Conservation (phyloP, 2,329 filamentous ascomycete species). For the Fusarium nisikadoi region DNA sequence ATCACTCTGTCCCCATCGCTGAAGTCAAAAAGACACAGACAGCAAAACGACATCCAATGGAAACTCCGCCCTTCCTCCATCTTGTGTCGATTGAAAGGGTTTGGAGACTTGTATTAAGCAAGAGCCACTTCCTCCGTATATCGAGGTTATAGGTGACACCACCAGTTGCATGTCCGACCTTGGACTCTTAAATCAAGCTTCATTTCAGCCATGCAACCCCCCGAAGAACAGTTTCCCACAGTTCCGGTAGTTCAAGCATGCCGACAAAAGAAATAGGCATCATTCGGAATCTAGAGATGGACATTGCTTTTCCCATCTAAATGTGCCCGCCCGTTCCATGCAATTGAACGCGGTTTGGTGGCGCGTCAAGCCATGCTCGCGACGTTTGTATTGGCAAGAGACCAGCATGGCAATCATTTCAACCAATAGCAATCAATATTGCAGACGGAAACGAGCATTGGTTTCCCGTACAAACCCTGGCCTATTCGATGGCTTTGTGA, state of each 20-base stretch:
- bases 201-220: neutral
- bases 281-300: neutral
- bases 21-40: slow-evolving; percentile 20
- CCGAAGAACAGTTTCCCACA: neutral
- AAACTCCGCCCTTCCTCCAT: neutral
- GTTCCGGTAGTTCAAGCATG: neutral
- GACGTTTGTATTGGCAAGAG: neutral
- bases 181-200: neutral
- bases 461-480: neutral
- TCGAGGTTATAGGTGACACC: neutral
- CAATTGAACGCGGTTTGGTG: neutral
- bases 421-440: neutral
- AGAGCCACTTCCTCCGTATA: neutral
- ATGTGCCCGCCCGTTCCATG: neutral
- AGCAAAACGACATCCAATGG: neutral
- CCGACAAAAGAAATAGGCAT: neutral
- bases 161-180: neutral
- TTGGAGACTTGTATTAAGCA: too few relatives aligned
- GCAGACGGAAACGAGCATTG: neutral
- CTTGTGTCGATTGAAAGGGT: neutral
- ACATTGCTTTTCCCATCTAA: neutral
- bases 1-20: neutral
- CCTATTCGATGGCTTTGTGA: neutral
- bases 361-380: neutral
- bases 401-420: neutral